Percentiles rank a stretch among this genome's conserved stretches.
phyloP scores from a whole-genome alignment of 106 monocot species.

The Ottelia alismoides region DNA sequence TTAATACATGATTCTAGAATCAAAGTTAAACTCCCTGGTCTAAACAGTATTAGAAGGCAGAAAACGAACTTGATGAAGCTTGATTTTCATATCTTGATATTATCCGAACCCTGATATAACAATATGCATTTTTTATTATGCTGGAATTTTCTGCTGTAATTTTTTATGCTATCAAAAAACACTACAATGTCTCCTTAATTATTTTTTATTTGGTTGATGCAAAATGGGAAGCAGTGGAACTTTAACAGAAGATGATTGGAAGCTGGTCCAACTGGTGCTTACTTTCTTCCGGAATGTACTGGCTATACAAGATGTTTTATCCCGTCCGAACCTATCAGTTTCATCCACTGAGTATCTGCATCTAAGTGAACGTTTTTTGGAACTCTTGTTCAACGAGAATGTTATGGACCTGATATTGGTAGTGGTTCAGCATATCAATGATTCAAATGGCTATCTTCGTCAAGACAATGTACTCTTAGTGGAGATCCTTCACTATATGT shows the following conservation, averaged over 20 bases:
- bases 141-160: too few species aligned
- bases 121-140: too few species aligned
- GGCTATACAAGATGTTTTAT: constrained; percentile 58
- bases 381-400: constrained; percentile 86
- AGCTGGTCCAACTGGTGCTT: constrained; percentile 82
- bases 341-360: constrained; percentile 49
- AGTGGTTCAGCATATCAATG: constrained; percentile 62
- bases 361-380: constrained; percentile 58
- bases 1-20: too few species aligned
- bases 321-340: constrained; percentile 73
- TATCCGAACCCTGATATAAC: too few species aligned
- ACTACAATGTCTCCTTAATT: too few species aligned
- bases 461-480: constrained; percentile 70
- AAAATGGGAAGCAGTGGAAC: constrained; percentile 40
- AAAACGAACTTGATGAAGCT: too few species aligned
- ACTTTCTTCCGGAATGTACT: constrained; percentile 89
- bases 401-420: constrained; percentile 80
- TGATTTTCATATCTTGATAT: too few species aligned
- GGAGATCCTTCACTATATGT: constrained; percentile 68
- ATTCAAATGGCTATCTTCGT: constrained; percentile 47
- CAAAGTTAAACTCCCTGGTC: too few species aligned
- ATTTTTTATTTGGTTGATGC: too few species aligned
- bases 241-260: constrained; percentile 98
- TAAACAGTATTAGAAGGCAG: too few species aligned
- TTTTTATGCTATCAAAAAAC: too few species aligned